These are phyloP conservation scores for Ceratocystis variospora DNA, from an alignment of 2,329 filamentous ascomycete species.

Conservation along the genomic window DNA sequence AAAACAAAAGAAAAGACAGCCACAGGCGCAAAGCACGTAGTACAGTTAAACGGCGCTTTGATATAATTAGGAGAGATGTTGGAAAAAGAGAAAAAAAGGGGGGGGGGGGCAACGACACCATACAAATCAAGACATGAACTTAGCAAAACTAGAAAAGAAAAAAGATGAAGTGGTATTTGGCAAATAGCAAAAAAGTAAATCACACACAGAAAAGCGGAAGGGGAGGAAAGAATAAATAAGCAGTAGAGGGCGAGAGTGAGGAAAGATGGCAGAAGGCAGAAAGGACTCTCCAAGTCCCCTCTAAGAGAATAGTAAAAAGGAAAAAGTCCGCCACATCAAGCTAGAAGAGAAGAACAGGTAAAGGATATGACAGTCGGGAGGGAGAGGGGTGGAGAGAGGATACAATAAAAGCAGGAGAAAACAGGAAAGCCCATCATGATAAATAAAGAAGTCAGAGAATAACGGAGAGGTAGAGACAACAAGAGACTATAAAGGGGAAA, in stretches of 20 bases:
- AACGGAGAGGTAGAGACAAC: neutral
- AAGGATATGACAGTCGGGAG: constrained; percentile 19
- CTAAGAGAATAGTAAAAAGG: neutral
- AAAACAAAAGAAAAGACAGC: neutral
- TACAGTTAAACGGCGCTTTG: neutral
- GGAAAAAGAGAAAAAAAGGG: too few relatives aligned
- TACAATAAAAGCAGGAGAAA: constrained; percentile 12
- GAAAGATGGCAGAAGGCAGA: neutral
- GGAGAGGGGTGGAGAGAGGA: neutral
- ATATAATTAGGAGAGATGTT: neutral
- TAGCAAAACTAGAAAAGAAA: neutral
- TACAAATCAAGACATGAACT: too few relatives aligned
- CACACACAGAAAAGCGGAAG: constrained; percentile 13
- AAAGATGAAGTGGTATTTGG: constrained; percentile 2
- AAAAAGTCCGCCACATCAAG: constrained; percentile 22
- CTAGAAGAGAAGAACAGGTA: constrained; percentile 19
- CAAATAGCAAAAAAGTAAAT: neutral
- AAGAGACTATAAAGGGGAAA: neutral
- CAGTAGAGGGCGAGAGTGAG: neutral
- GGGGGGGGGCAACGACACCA: too few relatives aligned
- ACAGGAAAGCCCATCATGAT: constrained; percentile 14
- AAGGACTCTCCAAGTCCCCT: neutral
- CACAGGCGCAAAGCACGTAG: neutral
- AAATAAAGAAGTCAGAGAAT: constrained; percentile 10
- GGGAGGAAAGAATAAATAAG: neutral